These are phyloP conservation scores for Lophiostoma macrostomum DNA, from an alignment of 495 filamentous ascomycete species.

Conservation along the genomic window DNA sequence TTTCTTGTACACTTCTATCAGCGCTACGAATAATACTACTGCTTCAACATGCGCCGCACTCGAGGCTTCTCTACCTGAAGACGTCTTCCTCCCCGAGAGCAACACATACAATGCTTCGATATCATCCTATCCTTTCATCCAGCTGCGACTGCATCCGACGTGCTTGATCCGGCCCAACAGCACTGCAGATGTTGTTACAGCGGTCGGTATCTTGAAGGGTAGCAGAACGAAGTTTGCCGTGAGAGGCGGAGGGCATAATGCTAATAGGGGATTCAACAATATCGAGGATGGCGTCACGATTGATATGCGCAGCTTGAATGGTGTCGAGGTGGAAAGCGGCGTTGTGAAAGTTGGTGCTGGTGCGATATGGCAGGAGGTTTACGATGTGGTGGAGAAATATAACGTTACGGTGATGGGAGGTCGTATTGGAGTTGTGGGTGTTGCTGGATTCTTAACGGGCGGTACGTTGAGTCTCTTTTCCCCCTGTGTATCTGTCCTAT, in stretches of 20 bases:
- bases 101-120: constrained; percentile 14
- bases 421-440: constrained; percentile 30
- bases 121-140: constrained; percentile 10
- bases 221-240: constrained; percentile 25
- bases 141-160: not conserved
- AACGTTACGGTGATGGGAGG: constrained; percentile 31
- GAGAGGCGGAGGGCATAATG: constrained; percentile 33
- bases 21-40: not conserved
- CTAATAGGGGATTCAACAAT: constrained; percentile 10
- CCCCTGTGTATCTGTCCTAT: constrained; percentile 2
- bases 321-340: not conserved
- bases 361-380: constrained; percentile 33
- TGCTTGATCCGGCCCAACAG: constrained; percentile 3
- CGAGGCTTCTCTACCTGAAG: not conserved
- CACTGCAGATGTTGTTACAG: not conserved
- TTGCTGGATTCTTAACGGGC: constrained; percentile 34
- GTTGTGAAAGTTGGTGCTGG: constrained; percentile 31
- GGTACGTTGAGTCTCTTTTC: constrained; percentile 27
- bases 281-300: constrained; percentile 15
- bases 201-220: not conserved
- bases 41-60: constrained; percentile 6
- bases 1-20: not conserved
- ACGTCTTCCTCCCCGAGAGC: constrained; percentile 4
- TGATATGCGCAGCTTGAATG: constrained; percentile 5
- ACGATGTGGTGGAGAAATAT: constrained; percentile 18